These are phyloP conservation scores for Geranium rotundifolium DNA, from an alignment of 345 rosid genomes.

Conservation along the genomic window DNA sequence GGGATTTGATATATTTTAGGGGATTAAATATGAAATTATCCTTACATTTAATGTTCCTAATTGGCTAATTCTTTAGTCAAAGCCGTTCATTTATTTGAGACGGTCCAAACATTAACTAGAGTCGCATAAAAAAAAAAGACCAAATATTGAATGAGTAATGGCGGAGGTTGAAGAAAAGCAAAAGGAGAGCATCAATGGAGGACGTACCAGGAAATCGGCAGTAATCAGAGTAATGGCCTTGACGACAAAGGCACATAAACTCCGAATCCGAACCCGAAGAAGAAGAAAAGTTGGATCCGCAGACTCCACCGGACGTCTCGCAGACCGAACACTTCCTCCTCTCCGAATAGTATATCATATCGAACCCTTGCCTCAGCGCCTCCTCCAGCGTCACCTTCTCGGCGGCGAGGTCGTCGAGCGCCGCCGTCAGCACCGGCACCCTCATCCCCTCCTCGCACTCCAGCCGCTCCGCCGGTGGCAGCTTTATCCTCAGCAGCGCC, in stretches of 20 bases:
- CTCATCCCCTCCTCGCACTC: neutral
- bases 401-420: rapidly evolving
- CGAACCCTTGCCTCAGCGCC: slow-evolving; percentile 21
- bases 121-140: no score
- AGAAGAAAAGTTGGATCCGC: slow-evolving; percentile 22
- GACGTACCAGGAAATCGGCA: slow-evolving; percentile 2
- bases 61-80: no score
- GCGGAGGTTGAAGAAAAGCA: no score
- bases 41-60: no score
- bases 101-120: no score
- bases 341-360: neutral
- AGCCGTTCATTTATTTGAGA: no score
- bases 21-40: no score
- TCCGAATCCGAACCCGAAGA: neutral
- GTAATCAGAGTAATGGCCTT: neutral
- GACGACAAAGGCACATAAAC: slow-evolving; percentile 30
- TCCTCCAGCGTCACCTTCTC: neutral
- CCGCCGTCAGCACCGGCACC: slow-evolving; percentile 9
- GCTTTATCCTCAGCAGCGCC: no score
- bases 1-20: no score
- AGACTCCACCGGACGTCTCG: slow-evolving; percentile 19
- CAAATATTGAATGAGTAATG: no score
- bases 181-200: no score
- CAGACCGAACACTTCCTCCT: slow-evolving; percentile 13
- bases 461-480: no score